Base-by-base conservation (phyloP, 2,329 filamentous ascomycete genomes). In the Cryphonectria japonica region DNA sequence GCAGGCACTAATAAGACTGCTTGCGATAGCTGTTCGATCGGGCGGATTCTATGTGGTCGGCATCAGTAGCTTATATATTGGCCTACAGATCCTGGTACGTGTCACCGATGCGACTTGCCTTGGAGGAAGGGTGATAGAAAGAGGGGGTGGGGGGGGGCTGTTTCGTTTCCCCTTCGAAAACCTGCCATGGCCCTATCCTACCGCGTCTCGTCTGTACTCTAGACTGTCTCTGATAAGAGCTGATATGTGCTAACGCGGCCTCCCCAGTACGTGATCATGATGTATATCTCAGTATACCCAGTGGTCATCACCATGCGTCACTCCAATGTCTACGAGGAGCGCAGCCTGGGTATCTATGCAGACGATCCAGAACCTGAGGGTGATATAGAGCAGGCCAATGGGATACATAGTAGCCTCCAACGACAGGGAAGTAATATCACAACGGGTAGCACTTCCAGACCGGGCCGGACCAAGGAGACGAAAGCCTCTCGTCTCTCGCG, bases 311-410 rank as follows among this genome's bases (percentile, higher is more conserved):
- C 87, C 0, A 87, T 91, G 80, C 86, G 91, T 39, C 88, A 90
- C 77, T 91, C 90, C 54, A 93, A 93, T 76, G 88, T 92, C 41
- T 93, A 93, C 76, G 91, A 93, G 77, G 90, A 93, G 76, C 84
- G 89, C 8, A 90, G 88, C 0, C 82, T 93, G 1, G 90, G 90
- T 0, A 86, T 91, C 43, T 88, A 89, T 71, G 80, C 80, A 59
- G 80, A 83, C 34, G 80, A 80, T 29, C 76, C 11, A 11, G 62
- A 66, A 26, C 68, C 52, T 13, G 39, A 62, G 11, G n/a, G 19
- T 19, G 68, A 70, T n/a, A 22, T 66, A 8, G 68, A 70, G 39
- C 37, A 66, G 32, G 68, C 62, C 52, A 50, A 66, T 14, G 52
- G 39, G 41, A 26, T 13, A 2, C n/a, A 37, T 19, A 9, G 14